Evolutionary conservation across 1,284 basidiomycete species (phyloP), one percentile per base, ranked within the genome.

Genomic region (Peniophora sp.): DNA sequence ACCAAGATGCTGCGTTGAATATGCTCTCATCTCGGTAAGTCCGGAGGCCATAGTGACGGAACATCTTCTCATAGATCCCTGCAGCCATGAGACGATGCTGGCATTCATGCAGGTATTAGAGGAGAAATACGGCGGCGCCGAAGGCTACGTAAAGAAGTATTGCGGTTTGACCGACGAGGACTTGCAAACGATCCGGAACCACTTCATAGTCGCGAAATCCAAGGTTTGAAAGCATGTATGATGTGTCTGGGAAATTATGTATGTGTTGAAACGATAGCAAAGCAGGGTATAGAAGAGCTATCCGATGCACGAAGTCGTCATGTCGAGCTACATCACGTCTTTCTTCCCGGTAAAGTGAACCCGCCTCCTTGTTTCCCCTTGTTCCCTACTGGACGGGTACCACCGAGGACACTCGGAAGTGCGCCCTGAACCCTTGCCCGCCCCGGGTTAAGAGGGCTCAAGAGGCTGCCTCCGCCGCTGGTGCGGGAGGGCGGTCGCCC

Each of bases 21-120:
- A 87, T 89, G 85, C 77, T 89, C 45, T 78, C 81, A 2, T 88
- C 85, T 58, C 75, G 83, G 86, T 86, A 61, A 52, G 72, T 57
- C 16, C 25, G n/a, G 35, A 47, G 22, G 3, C 14, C 22, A 17
- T 3, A 38, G 10, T 8, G 2, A 12, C 8, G 1, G n/a, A 45
- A 23, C 16, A 3, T 23, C 24, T 48, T 50, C 32, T 22, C 47
- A 52, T 48, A 9, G 17, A n/a, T 6, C 43, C 32, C 24, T 14
- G 25, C 55, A 89, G 85, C 49, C 72, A 72, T 41, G 83, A 85
- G 58, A 86, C 84, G 1, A 89, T 89, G 86, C 57, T 70, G 2
- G 79, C 83, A 1, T 85, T 86, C 60, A 69, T 89, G 16, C 57
- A 68, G 19, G 64, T 86, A 44, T 59, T 89, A 6, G 68, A 78